Evolutionary conservation across 1,284 basidiomycete species (phyloP).

Genomic region (Schizophyllum amplum): DNA sequence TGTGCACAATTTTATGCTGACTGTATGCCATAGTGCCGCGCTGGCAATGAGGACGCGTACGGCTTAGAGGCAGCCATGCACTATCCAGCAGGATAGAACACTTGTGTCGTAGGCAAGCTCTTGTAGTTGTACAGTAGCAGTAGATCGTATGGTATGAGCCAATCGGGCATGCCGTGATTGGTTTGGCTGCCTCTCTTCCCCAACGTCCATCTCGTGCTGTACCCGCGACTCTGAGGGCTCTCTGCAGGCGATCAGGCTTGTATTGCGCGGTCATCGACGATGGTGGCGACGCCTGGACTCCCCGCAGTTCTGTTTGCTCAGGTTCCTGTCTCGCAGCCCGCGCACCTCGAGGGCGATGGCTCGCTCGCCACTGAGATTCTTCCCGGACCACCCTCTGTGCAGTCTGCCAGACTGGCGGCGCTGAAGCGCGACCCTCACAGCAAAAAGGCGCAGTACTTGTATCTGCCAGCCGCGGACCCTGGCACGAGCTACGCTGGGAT

Average conservation of each 20-base stretch:
- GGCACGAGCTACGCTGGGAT: constrained; percentile 74
- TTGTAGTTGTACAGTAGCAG: background rate
- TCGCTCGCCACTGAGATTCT: constrained; percentile 76
- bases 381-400: constrained; percentile 69
- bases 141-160: background rate
- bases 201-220: background rate
- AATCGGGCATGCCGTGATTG: background rate
- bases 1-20: no score
- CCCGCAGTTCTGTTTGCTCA: constrained; percentile 61
- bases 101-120: background rate
- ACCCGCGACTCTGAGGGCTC: background rate
- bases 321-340: constrained; percentile 61
- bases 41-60: no score
- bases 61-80: background rate
- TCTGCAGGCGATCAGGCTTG: background rate
- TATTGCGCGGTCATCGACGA: constrained; percentile 15
- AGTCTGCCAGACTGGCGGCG: constrained; percentile 38
- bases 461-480: constrained; percentile 72
- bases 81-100: background rate
- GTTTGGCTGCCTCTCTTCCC: background rate
- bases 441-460: constrained; percentile 64
- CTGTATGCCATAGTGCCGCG: no score
- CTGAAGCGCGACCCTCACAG: constrained; percentile 56
- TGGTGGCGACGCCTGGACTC: constrained; percentile 60
- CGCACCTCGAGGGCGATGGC: constrained; percentile 71